phyloP scores from a whole-genome alignment of 805 yeast genomes.

The Scheffersomyces lignosus region DNA sequence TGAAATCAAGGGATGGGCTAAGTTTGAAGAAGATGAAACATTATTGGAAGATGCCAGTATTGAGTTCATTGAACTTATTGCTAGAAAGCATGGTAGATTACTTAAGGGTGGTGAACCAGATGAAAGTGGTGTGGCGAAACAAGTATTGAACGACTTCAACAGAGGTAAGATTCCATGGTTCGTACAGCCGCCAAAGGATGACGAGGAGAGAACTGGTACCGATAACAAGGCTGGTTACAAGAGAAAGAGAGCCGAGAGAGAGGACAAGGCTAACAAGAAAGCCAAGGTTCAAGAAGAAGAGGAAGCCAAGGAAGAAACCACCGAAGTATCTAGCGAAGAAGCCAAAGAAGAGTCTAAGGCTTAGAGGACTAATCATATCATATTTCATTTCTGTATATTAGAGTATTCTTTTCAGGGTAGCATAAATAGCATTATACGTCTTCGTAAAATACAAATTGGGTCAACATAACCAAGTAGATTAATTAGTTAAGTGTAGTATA shows the following conservation, averaged over 20 bases:
- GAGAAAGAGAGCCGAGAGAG: conserved; percentile 54
- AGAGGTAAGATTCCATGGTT: conserved; percentile 99
- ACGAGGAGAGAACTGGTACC: conserved; percentile 55
- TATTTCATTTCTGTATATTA: conserved; percentile 4
- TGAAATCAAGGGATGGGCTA: conserved; percentile 86
- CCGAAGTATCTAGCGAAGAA: too few relatives aligned
- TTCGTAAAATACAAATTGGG: too few relatives aligned
- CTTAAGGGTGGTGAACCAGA: conserved; percentile 98
- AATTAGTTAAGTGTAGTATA: not conserved
- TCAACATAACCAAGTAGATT: too few relatives aligned
- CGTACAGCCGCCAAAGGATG: conserved; percentile 81
- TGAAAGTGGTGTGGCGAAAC: conserved; percentile 88
- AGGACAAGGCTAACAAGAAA: conserved; percentile 29
- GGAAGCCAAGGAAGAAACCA: conserved; percentile 16
- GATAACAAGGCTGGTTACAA: conserved; percentile 55
- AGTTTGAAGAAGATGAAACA: conserved; percentile 45
- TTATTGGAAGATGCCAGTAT: conserved; percentile 45
- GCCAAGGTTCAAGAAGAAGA: conserved; percentile 22
- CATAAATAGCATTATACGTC: not conserved
- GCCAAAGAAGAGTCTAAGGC: conserved; percentile 26
- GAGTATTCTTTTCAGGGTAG: conserved; percentile 1
- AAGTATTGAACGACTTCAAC: conserved; percentile 89
- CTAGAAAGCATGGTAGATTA: conserved; percentile 89
- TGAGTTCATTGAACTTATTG: conserved; percentile 86
- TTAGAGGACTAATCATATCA: conserved; percentile 17